A percentile compares a stretch with the other conserved stretches of the same genome.
Conservation (phyloP, 257 asterid genomes). For the Nicotiana tomentosiformis region DNA sequence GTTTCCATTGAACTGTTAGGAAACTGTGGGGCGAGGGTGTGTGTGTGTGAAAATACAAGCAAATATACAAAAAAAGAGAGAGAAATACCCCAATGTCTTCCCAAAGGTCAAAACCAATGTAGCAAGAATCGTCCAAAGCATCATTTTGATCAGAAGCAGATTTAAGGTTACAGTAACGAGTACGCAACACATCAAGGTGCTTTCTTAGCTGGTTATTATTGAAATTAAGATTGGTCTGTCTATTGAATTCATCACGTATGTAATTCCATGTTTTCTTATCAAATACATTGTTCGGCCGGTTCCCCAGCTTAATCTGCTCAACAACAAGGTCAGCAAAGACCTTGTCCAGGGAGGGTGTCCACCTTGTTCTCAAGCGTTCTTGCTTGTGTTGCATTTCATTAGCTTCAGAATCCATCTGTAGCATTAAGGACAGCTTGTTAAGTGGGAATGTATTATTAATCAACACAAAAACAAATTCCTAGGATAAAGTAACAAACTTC, state of each 20-base stretch:
- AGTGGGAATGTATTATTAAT: neutral
- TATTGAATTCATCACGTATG: conserved; percentile 70
- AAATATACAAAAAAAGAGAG: conserved; percentile 4
- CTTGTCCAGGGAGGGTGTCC: conserved; percentile 85
- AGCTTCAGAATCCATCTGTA: conserved; percentile 66
- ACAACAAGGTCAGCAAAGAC: conserved; percentile 82
- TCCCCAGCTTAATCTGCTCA: conserved; percentile 70
- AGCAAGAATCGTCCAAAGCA: conserved; percentile 60
- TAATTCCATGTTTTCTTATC: conserved; percentile 96
- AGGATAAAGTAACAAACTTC: neutral
- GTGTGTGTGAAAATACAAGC: neutral
- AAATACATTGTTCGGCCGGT: conserved; percentile 72
- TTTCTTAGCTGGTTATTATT: conserved; percentile 89
- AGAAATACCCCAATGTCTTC: conserved; percentile 72
- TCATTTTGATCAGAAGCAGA: conserved; percentile 55
- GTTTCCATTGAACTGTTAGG: conserved; percentile 9
- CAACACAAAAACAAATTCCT: neutral
- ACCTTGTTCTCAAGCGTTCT: conserved; percentile 85
- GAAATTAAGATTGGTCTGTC: conserved; percentile 65
- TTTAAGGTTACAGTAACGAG: conserved; percentile 66
- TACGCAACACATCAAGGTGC: conserved; percentile 86
- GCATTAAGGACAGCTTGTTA: conserved; percentile 7
- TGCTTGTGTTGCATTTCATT: conserved; percentile 68
- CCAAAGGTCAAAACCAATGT: conserved; percentile 82
- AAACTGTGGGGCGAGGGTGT: neutral